These are phyloP conservation scores for Termitomyces sp. DNA, from an alignment of 768 basidiomycete genomes.

Conservation along the genomic window DNA sequence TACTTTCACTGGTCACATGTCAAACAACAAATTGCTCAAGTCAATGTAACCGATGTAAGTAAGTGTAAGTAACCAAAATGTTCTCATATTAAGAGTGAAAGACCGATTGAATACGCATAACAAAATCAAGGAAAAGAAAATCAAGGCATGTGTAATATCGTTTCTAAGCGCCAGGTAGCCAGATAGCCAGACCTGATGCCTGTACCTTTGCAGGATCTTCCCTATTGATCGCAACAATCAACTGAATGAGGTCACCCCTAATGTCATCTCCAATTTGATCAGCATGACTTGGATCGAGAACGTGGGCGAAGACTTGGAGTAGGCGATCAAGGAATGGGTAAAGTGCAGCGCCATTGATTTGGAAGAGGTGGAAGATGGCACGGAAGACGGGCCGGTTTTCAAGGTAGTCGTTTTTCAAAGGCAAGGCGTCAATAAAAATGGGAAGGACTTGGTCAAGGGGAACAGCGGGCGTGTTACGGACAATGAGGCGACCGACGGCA, in stretches of 20 bases:
- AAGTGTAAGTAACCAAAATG: constrained; percentile 14
- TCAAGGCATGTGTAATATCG: constrained; percentile 5
- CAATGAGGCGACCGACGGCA: constrained; percentile 83
- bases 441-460: constrained; percentile 92
- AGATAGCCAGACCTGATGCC: constrained; percentile 64
- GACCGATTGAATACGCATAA: constrained; percentile 7
- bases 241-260: constrained; percentile 66
- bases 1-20: neutral
- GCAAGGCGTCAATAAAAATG: constrained; percentile 74
- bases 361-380: constrained; percentile 85
- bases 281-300: constrained; percentile 67
- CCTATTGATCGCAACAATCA: constrained; percentile 66
- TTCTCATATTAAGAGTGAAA: constrained; percentile 15
- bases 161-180: constrained; percentile 41
- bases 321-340: constrained; percentile 75
- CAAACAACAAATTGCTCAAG: neutral
- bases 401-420: constrained; percentile 81
- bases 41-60: neutral
- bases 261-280: constrained; percentile 83
- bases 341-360: constrained; percentile 63
- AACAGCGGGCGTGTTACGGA: constrained; percentile 70
- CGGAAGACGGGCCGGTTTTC: constrained; percentile 91
- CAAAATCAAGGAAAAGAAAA: constrained; percentile 12
- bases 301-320: constrained; percentile 72
- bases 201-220: constrained; percentile 77